Percentiles rank a stretch among this genome's conserved stretches.
These are phyloP conservation scores for Fusarium sp. DNA, from an alignment of 2,329 filamentous ascomycete genomes.

Conservation along the genomic window DNA sequence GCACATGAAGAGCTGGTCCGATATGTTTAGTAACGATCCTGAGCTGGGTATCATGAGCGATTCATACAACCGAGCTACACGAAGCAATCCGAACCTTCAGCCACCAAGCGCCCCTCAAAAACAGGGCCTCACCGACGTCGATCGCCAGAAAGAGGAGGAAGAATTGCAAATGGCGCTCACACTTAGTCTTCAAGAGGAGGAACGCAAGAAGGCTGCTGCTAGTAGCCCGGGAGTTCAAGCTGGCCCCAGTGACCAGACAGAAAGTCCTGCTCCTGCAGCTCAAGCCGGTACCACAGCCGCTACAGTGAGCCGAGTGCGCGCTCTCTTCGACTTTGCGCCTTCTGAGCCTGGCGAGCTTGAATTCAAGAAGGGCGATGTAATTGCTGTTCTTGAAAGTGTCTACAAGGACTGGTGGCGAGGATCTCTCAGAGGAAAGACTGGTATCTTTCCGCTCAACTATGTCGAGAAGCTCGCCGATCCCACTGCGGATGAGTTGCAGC, in stretches of 20 bases:
- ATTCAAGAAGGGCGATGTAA: constrained; percentile 96
- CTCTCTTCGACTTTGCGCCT: constrained; percentile 93
- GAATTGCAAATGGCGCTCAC: constrained; percentile 96
- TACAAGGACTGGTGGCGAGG: constrained; percentile 99
- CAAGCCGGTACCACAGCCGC: constrained; percentile 91
- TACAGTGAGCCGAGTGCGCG: constrained; percentile 93
- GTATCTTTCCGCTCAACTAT: constrained; percentile 98
- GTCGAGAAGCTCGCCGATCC: constrained; percentile 97
- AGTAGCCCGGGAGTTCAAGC: constrained; percentile 48
- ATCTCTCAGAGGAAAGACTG: constrained; percentile 90
- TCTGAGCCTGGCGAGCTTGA: constrained; percentile 95
- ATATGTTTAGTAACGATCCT: constrained; percentile 90
- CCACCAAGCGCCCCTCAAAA: constrained; percentile 94
- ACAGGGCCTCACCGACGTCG: constrained; percentile 86
- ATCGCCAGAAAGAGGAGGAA: constrained; percentile 95
- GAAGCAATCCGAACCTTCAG: constrained; percentile 86
- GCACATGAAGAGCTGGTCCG: constrained; percentile 94
- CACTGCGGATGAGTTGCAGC: constrained; percentile 91
- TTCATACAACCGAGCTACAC: constrained; percentile 88
- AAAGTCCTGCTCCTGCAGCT: constrained; percentile 63
- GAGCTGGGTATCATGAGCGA: constrained; percentile 98
- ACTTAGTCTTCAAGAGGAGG: constrained; percentile 90
- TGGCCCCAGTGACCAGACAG: constrained; percentile 55
- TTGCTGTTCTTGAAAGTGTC: constrained; percentile 95
- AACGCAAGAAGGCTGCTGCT: constrained; percentile 64